These are phyloP conservation scores for Saitozyma podzolica DNA, from an alignment of 768 basidiomycete genomes.

Conservation along the genomic window DNA sequence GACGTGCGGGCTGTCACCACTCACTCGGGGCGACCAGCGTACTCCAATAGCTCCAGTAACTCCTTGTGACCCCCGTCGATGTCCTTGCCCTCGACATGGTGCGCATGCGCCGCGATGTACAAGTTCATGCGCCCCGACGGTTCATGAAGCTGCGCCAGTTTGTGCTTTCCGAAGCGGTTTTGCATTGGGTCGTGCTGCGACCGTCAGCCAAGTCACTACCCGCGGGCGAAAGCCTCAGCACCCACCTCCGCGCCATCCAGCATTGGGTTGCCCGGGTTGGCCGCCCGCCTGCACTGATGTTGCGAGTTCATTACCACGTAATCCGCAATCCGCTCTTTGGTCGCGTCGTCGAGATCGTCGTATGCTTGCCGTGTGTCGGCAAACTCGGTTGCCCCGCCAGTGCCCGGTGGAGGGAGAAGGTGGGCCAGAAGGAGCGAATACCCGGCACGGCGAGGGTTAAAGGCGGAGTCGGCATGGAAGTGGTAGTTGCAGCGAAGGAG, in stretches of 20 bases:
- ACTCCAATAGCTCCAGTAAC: no score
- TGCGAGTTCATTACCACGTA: conserved; percentile 29
- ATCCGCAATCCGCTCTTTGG: conserved; percentile 27
- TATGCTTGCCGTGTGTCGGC: conserved; percentile 41
- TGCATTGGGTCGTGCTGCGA: background rate
- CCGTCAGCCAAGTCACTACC: no score
- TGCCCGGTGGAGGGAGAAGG: conserved; percentile 35
- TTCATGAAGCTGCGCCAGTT: conserved; percentile 14
- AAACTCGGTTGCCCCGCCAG: conserved; percentile 44
- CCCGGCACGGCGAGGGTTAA: conserved; percentile 30
- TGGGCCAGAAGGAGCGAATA: conserved; percentile 44
- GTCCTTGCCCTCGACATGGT: no score
- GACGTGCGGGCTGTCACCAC: no score
- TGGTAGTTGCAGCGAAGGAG: conserved; percentile 6
- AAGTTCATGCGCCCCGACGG: conserved; percentile 10
- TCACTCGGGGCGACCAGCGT: no score
- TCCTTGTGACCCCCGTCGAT: no score
- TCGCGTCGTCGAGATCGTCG: conserved; percentile 38
- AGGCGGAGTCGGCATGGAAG: conserved; percentile 33
- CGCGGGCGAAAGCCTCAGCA: background rate
- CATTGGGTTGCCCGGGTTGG: background rate
- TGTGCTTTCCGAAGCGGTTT: conserved; percentile 8
- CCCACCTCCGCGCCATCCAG: background rate
- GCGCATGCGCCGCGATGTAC: conserved; percentile 12
- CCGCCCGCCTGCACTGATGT: conserved; percentile 15